These are phyloP conservation scores for Hygrocybe coccinea DNA, from an alignment of 768 basidiomycete genomes.

Conservation along the genomic window DNA sequence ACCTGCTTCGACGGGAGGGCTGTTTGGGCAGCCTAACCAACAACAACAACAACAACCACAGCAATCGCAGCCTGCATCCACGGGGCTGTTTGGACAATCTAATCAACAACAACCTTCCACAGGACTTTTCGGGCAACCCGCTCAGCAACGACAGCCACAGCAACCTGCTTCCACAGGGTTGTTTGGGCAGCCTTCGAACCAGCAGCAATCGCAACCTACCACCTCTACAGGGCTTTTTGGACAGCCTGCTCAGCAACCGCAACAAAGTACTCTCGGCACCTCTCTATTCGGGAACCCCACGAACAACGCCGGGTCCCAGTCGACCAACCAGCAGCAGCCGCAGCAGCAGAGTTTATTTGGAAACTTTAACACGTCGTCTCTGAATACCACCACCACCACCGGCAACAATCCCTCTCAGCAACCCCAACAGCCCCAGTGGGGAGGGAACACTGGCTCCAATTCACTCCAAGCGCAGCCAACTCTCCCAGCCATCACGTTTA, in stretches of 20 bases:
- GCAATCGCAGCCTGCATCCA: conserved; percentile 23
- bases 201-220: conserved; percentile 12
- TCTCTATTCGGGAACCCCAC: conserved; percentile 18
- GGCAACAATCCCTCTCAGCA: conserved; percentile 25
- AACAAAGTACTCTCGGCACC: conserved; percentile 19
- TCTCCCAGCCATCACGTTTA: conserved; percentile 23
- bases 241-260: conserved; percentile 15
- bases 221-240: conserved; percentile 12
- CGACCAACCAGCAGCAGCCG: conserved; percentile 9
- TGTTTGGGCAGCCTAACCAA: conserved; percentile 28
- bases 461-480: conserved; percentile 32
- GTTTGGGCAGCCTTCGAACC: conserved; percentile 15
- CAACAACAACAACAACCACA: conserved; percentile 5
- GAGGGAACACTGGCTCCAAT: too few relatives aligned
- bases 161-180: conserved; percentile 7
- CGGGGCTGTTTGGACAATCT: conserved; percentile 19
- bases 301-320: too few relatives aligned
- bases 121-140: conserved; percentile 28
- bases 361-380: conserved; percentile 7
- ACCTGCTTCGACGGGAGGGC: conserved; percentile 15
- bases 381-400: conserved; percentile 13
- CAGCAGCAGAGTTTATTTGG: conserved; percentile 16
- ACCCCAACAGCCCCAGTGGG: too few relatives aligned
- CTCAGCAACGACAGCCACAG: conserved; percentile 14
- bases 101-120: conserved; percentile 17